Conservation (phyloP, 176 grass and related monocot species). For the Dendrocalamus sinicus region DNA sequence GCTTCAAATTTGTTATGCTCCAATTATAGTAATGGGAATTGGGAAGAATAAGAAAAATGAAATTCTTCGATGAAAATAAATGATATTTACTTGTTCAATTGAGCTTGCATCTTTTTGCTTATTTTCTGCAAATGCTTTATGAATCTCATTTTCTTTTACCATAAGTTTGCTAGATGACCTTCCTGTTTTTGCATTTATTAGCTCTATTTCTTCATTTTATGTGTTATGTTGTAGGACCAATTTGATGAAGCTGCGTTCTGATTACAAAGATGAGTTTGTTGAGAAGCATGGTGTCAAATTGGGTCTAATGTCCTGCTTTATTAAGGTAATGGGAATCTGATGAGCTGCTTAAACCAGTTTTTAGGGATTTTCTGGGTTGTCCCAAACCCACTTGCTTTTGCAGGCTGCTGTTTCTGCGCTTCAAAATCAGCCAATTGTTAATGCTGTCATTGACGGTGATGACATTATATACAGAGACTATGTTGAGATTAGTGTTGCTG, state of each 20-base stretch:
- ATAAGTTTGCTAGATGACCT: background rate
- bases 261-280: slow-evolving; percentile 77
- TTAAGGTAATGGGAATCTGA: slow-evolving; percentile 59
- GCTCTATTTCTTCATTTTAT: slow-evolving; percentile 9
- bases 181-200: slow-evolving; percentile 4
- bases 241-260: slow-evolving; percentile 83
- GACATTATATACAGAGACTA: slow-evolving; percentile 85
- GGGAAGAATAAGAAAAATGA: background rate
- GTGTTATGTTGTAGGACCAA: slow-evolving; percentile 60
- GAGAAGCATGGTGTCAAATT: slow-evolving; percentile 85
- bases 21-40: background rate
- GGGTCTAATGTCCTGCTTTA: slow-evolving; percentile 86
- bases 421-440: slow-evolving; percentile 76
- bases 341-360: slow-evolving; percentile 12
- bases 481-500: slow-evolving; percentile 74
- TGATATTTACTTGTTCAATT: background rate
- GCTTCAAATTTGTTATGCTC: slow-evolving; percentile 24
- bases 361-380: slow-evolving; percentile 16
- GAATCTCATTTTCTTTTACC: background rate
- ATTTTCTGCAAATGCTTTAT: background rate
- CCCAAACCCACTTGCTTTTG: slow-evolving; percentile 38
- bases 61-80: slow-evolving; percentile 1
- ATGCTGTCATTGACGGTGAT: slow-evolving; percentile 87
- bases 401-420: slow-evolving; percentile 77
- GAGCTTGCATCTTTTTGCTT: background rate